phyloP scores from a whole-genome alignment of 305 asterid genomes.

The Solanum hybrid region DNA sequence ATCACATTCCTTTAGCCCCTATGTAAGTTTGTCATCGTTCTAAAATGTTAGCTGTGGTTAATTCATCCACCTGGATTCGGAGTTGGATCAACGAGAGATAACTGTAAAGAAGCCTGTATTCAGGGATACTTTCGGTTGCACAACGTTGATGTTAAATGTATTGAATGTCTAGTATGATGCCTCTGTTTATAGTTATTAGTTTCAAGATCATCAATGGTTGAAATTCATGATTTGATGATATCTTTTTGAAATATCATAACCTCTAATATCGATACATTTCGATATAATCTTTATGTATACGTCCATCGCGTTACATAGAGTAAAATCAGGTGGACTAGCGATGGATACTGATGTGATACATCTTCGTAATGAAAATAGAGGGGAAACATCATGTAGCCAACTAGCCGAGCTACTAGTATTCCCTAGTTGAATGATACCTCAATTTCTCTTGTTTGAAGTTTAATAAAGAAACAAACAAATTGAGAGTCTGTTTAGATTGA shows the following conservation, averaged over 20 bases:
- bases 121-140: conserved; percentile 11
- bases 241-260: not conserved
- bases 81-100: not conserved
- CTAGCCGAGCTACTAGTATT: not conserved
- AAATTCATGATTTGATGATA: not conserved
- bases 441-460: not conserved
- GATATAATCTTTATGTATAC: not conserved
- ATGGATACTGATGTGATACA: not conserved
- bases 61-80: not conserved
- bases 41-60: not conserved
- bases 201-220: not conserved
- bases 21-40: not conserved
- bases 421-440: not conserved
- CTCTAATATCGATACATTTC: not conserved
- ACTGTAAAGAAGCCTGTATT: conserved; percentile 18
- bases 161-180: not conserved
- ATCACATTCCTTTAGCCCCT: not conserved
- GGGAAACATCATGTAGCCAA: not conserved
- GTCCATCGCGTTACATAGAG: not conserved
- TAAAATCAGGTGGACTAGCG: not conserved
- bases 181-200: not conserved
- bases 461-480: not conserved
- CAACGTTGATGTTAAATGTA: conserved; percentile 2
- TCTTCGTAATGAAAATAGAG: conserved; percentile 4
- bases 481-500: not conserved